A percentile compares a stretch with the other conserved stretches of the same genome.
Evolutionary conservation across 192 early-diverging fungal species (phyloP).

Genomic region (Chytriomyces hyalinus): DNA sequence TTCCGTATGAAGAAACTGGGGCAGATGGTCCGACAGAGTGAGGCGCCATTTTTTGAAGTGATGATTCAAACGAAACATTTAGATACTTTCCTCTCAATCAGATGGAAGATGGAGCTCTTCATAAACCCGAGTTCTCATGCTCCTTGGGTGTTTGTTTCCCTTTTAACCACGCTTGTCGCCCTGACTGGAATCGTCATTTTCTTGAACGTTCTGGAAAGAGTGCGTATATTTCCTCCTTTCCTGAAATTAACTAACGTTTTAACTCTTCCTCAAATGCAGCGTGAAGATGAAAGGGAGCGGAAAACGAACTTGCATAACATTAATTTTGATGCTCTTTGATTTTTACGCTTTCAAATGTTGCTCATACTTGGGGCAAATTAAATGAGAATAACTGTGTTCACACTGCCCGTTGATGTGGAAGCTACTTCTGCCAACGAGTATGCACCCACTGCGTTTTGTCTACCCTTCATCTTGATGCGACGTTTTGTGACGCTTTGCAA

Average conservation of each 20-base stretch:
- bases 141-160: slow-evolving; percentile 77
- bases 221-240: slow-evolving; percentile 37
- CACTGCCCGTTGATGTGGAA: no score
- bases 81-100: slow-evolving; percentile 26
- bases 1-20: slow-evolving; percentile 71
- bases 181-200: slow-evolving; percentile 73
- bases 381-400: no score
- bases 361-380: no score
- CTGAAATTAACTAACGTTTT: slow-evolving; percentile 3
- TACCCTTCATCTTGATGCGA: no score
- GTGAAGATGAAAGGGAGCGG: slow-evolving; percentile 82
- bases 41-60: slow-evolving; percentile 12
- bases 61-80: slow-evolving; percentile 5
- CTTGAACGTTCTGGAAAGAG: slow-evolving; percentile 79
- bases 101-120: slow-evolving; percentile 88
- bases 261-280: slow-evolving; percentile 40
- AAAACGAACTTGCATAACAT: slow-evolving; percentile 80
- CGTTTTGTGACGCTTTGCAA: no score
- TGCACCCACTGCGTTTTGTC: no score
- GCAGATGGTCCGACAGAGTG: slow-evolving; percentile 48
- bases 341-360: not conserved
- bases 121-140: slow-evolving; percentile 86
- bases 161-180: slow-evolving; percentile 73
- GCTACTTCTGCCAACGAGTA: no score
- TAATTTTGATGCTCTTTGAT: slow-evolving; percentile 89